A percentile compares a stretch with the other conserved stretches of the same genome.
Conservation (phyloP, 306 rosid genomes). For the Fagus crenata region DNA sequence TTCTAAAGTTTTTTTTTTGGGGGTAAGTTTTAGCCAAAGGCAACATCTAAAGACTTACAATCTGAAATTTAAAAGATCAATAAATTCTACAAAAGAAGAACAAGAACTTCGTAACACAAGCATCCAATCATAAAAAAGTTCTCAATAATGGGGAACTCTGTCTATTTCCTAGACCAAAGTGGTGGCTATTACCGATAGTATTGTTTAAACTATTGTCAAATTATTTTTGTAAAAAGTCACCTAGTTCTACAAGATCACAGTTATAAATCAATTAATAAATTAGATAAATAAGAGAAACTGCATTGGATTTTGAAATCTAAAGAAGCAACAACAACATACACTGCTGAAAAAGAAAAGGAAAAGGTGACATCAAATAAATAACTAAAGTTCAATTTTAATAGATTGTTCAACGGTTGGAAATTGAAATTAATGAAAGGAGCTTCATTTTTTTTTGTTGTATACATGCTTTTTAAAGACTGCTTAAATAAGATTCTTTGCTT, state of each 20-base stretch:
- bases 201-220: background rate
- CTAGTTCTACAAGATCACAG: background rate
- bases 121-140: background rate
- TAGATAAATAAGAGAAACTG: background rate
- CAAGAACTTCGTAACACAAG: too few relatives aligned
- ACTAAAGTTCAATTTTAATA: background rate
- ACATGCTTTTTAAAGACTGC: background rate
- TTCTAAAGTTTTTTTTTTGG: too few relatives aligned
- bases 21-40: too few relatives aligned
- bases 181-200: background rate
- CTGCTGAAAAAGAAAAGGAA: background rate
- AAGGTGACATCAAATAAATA: background rate
- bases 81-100: too few relatives aligned
- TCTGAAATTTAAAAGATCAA: too few relatives aligned
- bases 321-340: background rate
- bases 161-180: background rate
- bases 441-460: background rate
- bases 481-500: background rate
- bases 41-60: too few relatives aligned
- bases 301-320: background rate
- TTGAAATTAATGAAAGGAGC: background rate
- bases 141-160: background rate
- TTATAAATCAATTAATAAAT: background rate
- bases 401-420: background rate
- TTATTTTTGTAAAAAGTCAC: background rate